Conservation (phyloP, 805 yeast species). For the Pichia manshurica region DNA sequence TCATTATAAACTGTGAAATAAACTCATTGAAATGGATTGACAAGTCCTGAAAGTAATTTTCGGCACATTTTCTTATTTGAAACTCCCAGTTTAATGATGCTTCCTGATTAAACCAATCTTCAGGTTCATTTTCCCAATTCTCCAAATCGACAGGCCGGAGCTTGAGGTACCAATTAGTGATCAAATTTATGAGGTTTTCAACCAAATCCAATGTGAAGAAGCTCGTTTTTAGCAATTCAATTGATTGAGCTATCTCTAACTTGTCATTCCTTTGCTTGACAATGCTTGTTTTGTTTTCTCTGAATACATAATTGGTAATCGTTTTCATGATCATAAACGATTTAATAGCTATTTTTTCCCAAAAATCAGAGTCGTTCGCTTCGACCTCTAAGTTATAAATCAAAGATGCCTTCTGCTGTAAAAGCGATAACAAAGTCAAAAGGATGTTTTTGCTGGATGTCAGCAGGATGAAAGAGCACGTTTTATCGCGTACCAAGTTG, state of each 20-base stretch:
- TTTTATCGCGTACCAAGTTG: constrained; percentile 51
- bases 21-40: constrained; percentile 55
- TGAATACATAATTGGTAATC: constrained; percentile 54
- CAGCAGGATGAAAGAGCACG: constrained; percentile 65
- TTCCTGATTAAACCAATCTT: constrained; percentile 88
- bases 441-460: constrained; percentile 58
- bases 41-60: constrained; percentile 72
- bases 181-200: constrained; percentile 53
- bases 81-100: constrained; percentile 72
- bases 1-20: constrained; percentile 49
- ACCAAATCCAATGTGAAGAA: constrained; percentile 56
- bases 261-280: constrained; percentile 61
- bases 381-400: constrained; percentile 41
- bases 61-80: constrained; percentile 83
- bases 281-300: constrained; percentile 56
- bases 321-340: constrained; percentile 60
- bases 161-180: constrained; percentile 69
- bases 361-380: constrained; percentile 50
- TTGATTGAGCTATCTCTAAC: constrained; percentile 54
- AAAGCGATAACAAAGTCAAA: constrained; percentile 51
- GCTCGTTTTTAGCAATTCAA: constrained; percentile 43
- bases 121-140: constrained; percentile 81
- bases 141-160: constrained; percentile 73
- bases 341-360: constrained; percentile 71
- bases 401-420: constrained; percentile 58